These are phyloP conservation scores for Priceomyces medius DNA, from an alignment of 805 yeast genomes.

Conservation along the genomic window DNA sequence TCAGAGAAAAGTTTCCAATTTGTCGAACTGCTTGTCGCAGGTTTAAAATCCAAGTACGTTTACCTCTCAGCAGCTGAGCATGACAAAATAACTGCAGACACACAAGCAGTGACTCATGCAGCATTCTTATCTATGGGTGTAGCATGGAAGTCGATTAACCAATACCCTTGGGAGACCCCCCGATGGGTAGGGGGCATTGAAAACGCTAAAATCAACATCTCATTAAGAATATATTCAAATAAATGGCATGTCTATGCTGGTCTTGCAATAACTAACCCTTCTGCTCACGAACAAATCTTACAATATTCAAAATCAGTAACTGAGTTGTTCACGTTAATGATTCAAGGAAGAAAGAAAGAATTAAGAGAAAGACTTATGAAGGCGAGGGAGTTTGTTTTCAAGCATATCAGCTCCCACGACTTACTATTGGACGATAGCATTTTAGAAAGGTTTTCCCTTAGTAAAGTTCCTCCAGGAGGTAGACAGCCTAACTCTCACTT, in stretches of 20 bases:
- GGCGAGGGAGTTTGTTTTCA: conserved; percentile 79
- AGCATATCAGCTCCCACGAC: conserved; percentile 56
- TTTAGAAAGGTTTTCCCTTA: conserved; percentile 75
- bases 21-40: conserved; percentile 63
- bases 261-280: conserved; percentile 90
- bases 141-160: conserved; percentile 82
- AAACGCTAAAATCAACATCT: conserved; percentile 91
- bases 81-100: conserved; percentile 94
- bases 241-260: conserved; percentile 99
- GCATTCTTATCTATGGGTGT: conserved; percentile 96
- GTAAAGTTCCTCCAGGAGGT: conserved; percentile 66
- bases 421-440: conserved; percentile 74
- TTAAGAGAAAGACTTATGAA: conserved; percentile 54
- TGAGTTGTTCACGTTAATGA: conserved; percentile 79
- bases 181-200: conserved; percentile 93
- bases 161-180: conserved; percentile 88
- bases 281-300: conserved; percentile 86
- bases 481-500: conserved; percentile 84
- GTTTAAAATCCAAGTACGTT: conserved; percentile 77
- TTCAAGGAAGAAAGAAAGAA: conserved; percentile 61
- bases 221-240: conserved; percentile 85
- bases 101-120: conserved; percentile 98
- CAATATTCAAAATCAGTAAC: conserved; percentile 87
- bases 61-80: conserved; percentile 82
- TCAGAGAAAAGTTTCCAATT: conserved; percentile 51